These are phyloP conservation scores for Chrysophaeum taylorii DNA, from an alignment of 352 stramenopile species.

Conservation along the genomic window DNA sequence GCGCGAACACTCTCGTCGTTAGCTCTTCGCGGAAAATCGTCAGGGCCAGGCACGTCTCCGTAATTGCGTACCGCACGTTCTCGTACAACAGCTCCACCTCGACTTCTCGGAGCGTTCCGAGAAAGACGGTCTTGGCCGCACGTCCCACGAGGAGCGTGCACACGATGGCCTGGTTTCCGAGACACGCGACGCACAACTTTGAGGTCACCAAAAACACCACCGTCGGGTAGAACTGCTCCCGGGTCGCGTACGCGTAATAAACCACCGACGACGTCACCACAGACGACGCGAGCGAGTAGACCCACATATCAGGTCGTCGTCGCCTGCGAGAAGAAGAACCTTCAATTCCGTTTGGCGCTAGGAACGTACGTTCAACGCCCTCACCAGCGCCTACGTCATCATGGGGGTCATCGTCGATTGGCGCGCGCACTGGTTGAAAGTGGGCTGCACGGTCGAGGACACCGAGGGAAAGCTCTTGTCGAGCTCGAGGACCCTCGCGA, in stretches of 20 bases:
- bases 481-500: too few relatives aligned
- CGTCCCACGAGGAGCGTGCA: slow-evolving; percentile 63
- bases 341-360: too few relatives aligned
- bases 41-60: slow-evolving; percentile 95
- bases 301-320: too few relatives aligned
- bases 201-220: slow-evolving; percentile 90
- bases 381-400: too few relatives aligned
- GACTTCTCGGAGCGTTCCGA: slow-evolving; percentile 53
- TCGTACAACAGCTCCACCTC: slow-evolving; percentile 79
- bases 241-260: slow-evolving; percentile 79
- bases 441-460: too few relatives aligned
- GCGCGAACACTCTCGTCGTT: slow-evolving; percentile 76
- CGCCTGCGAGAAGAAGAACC: too few relatives aligned
- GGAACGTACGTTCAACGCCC: too few relatives aligned
- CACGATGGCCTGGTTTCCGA: slow-evolving; percentile 83
- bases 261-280: slow-evolving; percentile 41
- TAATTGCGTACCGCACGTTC: slow-evolving; percentile 92
- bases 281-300: not conserved
- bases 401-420: too few relatives aligned
- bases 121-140: slow-evolving; percentile 70
- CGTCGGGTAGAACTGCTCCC: slow-evolving; percentile 89
- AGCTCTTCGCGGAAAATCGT: slow-evolving; percentile 97
- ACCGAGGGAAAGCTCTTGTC: too few relatives aligned
- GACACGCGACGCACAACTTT: slow-evolving; percentile 85
- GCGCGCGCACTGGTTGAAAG: too few relatives aligned